Evolutionary conservation across 345 rosid species (phyloP).

Genomic region (Eutrema japonicum): DNA sequence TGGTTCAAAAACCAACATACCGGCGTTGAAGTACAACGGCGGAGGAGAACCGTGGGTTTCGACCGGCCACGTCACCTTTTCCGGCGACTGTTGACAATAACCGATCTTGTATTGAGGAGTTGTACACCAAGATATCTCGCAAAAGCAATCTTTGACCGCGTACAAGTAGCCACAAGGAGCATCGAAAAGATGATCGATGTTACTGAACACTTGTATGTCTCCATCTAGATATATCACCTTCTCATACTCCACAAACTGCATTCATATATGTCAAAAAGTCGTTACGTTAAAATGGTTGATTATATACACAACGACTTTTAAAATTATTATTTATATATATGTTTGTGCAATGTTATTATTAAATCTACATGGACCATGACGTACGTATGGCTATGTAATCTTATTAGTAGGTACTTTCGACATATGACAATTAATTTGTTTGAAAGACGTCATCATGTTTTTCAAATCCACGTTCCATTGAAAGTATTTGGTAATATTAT

Average conservation of each 20-base stretch:
- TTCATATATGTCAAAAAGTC: background rate
- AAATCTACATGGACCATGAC: too few relatives aligned
- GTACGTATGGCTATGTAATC: too few relatives aligned
- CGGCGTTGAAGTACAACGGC: background rate
- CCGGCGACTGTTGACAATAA: conserved; percentile 10
- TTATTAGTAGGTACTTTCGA: too few relatives aligned
- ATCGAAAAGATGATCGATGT: conserved; percentile 13
- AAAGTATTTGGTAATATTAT: too few relatives aligned
- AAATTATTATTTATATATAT: too few relatives aligned
- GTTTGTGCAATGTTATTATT: too few relatives aligned
- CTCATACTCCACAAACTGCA: conserved; percentile 23
- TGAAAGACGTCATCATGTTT: background rate
- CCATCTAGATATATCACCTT: conserved; percentile 17
- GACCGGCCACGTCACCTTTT: conserved; percentile 12
- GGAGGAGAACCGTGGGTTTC: background rate
- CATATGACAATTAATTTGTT: too few relatives aligned
- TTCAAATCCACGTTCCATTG: too few relatives aligned
- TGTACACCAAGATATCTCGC: background rate
- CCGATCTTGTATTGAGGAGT: conserved; percentile 2
- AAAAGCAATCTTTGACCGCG: conserved; percentile 4
- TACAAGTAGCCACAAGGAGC: background rate
- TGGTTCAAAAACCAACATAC: conserved; percentile 12
- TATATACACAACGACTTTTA: too few relatives aligned
- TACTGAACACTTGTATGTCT: conserved; percentile 16
- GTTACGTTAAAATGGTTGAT: too few relatives aligned